Evolutionary conservation across 768 basidiomycete species (phyloP).

Genomic region (Lepiota brunneoincarnata): DNA sequence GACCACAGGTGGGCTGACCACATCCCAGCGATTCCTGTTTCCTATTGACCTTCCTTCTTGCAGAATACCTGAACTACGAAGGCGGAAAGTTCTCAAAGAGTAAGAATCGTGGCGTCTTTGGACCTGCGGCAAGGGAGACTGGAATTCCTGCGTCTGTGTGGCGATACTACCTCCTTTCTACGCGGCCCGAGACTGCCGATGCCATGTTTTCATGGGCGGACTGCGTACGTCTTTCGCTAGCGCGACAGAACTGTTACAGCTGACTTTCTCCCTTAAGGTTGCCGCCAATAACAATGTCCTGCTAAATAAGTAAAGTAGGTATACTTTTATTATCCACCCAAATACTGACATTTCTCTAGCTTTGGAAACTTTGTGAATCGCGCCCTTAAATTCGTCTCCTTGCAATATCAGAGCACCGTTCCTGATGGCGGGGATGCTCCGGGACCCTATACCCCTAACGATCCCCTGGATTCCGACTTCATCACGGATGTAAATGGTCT

Average conservation of each 20-base stretch:
- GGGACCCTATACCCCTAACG: constrained; percentile 68
- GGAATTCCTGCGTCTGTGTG: constrained; percentile 93
- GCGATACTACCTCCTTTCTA: constrained; percentile 93
- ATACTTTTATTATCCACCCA: constrained; percentile 13
- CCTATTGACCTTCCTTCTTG: background rate
- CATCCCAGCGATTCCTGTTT: background rate
- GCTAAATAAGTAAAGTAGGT: constrained; percentile 72
- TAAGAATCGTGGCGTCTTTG: constrained; percentile 94
- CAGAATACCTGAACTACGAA: constrained; percentile 98
- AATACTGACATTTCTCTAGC: constrained; percentile 33
- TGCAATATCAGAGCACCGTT: constrained; percentile 76
- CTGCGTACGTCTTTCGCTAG: constrained; percentile 54
- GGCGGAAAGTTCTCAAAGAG: constrained; percentile 99
- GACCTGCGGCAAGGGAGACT: constrained; percentile 90
- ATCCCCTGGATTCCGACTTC: constrained; percentile 70
- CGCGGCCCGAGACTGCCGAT: constrained; percentile 91
- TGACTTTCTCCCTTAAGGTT: constrained; percentile 47
- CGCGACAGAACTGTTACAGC: background rate
- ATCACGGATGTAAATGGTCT: constrained; percentile 75
- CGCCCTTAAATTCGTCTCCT: constrained; percentile 85
- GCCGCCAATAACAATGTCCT: constrained; percentile 90
- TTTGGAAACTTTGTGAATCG: constrained; percentile 99
- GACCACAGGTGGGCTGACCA: constrained; percentile 72
- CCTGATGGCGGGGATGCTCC: constrained; percentile 74
- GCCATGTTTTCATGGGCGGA: constrained; percentile 97